A percentile compares a stretch with the other conserved stretches of the same genome.
Evolutionary conservation across 352 stramenopile species (phyloP).

Genomic region (Globisporangium canariense): DNA sequence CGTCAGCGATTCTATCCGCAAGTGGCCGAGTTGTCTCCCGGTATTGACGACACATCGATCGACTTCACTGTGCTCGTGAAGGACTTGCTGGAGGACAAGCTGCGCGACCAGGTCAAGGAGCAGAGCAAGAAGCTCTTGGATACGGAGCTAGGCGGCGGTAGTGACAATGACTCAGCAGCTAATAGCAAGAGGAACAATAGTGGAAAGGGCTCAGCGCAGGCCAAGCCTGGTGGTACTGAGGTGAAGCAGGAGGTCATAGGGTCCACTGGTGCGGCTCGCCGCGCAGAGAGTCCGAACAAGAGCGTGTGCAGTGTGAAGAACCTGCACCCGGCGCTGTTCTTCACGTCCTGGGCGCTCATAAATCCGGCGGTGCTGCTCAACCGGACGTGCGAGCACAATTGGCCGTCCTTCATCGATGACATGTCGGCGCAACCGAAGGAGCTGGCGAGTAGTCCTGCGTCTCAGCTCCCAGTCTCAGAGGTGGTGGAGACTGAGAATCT

Average conservation of each 20-base stretch:
- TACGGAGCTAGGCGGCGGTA: neutral
- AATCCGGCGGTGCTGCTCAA: slow-evolving; percentile 55
- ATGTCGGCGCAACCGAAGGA: slow-evolving; percentile 24
- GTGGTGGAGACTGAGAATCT: neutral
- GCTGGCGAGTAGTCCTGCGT: slow-evolving; percentile 16
- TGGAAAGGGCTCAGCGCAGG: neutral
- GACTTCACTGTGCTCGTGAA: slow-evolving; percentile 55
- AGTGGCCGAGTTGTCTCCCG: slow-evolving; percentile 23
- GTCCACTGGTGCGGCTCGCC: too few relatives aligned
- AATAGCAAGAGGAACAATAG: neutral
- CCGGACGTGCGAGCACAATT: slow-evolving; percentile 81
- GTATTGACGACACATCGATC: slow-evolving; percentile 34
- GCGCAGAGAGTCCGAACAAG: slow-evolving; percentile 1
- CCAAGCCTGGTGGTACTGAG: neutral
- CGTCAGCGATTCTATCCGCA: slow-evolving; percentile 29
- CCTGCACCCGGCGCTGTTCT: slow-evolving; percentile 80
- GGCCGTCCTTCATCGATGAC: slow-evolving; percentile 66
- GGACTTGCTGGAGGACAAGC: slow-evolving; percentile 48
- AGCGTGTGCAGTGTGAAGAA: slow-evolving; percentile 49
- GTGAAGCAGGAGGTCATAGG: neutral
- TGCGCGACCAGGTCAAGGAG: slow-evolving; percentile 26
- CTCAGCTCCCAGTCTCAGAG: neutral
- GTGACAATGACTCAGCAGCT: neutral
- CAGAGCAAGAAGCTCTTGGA: slow-evolving; percentile 17
- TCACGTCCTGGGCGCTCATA: slow-evolving; percentile 81